Conservation (phyloP, 108 stramenopile genomes). For the Asterionellopsis glacialis region DNA sequence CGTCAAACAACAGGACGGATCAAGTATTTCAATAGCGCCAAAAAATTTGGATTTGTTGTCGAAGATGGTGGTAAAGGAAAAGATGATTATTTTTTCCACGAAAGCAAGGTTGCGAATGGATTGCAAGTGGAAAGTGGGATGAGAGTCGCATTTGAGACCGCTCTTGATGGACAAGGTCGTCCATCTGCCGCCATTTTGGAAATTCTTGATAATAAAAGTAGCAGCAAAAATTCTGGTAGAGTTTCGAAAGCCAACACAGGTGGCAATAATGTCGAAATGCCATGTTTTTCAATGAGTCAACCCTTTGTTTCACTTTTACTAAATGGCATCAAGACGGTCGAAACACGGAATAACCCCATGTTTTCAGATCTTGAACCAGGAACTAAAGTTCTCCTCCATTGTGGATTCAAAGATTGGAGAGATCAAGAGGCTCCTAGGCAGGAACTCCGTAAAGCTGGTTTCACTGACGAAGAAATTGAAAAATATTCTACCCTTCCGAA, state of each 20-base stretch:
- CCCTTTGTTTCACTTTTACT: neutral
- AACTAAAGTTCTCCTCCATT: neutral
- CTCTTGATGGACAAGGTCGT: conserved; percentile 8
- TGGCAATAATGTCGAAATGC: neutral
- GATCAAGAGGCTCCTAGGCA: neutral
- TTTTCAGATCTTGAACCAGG: neutral
- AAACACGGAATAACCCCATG: conserved; percentile 1
- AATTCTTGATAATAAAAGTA: neutral
- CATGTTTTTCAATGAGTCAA: conserved; percentile 2
- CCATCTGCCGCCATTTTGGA: conserved; percentile 8
- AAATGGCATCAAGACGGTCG: conserved; percentile 1
- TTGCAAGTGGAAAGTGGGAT: conserved; percentile 9
- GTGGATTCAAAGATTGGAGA: neutral
- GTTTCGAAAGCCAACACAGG: too few relatives aligned
- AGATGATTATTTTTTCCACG: conserved; percentile 18
- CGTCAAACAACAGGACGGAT: conserved; percentile 6
- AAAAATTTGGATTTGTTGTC: conserved; percentile 18
- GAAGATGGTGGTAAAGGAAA: neutral
- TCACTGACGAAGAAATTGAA: neutral
- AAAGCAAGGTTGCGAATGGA: conserved; percentile 15
- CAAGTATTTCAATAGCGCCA: conserved; percentile 14
- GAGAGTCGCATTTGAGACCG: conserved; percentile 4
- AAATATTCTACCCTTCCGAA: neutral
- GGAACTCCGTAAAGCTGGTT: neutral
- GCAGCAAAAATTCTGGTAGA: neutral